Evolutionary conservation across 768 basidiomycete species (phyloP).

Genomic region (Tephrocybe sp.): DNA sequence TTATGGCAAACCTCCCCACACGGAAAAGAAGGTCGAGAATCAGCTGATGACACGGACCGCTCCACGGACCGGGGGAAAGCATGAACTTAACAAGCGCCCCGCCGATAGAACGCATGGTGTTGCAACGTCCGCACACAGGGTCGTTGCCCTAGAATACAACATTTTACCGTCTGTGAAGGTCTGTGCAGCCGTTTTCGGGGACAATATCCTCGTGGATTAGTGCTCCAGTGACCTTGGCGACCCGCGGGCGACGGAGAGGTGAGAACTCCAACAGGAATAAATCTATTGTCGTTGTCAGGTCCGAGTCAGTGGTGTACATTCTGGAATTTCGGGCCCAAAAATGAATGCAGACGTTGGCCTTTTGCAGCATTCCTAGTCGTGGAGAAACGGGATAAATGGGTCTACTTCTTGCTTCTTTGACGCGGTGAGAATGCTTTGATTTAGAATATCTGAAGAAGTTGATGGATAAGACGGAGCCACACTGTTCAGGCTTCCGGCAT

Average conservation of each 20-base stretch:
- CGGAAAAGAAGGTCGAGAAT: constrained; percentile 9
- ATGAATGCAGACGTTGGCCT: not conserved
- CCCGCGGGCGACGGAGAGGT: not conserved
- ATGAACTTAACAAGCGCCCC: not conserved
- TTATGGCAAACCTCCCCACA: constrained; percentile 14
- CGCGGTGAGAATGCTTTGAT: not conserved
- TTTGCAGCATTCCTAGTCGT: not conserved
- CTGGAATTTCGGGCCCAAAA: not conserved
- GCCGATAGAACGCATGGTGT: not conserved
- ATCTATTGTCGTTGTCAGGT: not conserved
- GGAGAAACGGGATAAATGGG: not conserved
- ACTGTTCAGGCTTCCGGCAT: not conserved
- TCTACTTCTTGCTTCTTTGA: not conserved
- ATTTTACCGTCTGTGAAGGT: not conserved
- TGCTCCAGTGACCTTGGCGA: constrained; percentile 1
- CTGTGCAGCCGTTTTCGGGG: not conserved
- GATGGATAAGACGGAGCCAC: not conserved
- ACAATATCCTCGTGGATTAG: not conserved
- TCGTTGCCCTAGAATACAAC: no score
- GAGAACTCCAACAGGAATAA: not conserved
- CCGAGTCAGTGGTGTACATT: no score
- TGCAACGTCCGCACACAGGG: not conserved
- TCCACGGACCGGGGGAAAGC: constrained; percentile 14
- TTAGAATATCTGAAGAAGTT: not conserved
- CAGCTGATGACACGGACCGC: constrained; percentile 23